Percentiles rank a stretch among this genome's conserved stretches.
These are phyloP conservation scores for Cardamine occulta DNA, from an alignment of 345 rosid species.

Conservation along the genomic window DNA sequence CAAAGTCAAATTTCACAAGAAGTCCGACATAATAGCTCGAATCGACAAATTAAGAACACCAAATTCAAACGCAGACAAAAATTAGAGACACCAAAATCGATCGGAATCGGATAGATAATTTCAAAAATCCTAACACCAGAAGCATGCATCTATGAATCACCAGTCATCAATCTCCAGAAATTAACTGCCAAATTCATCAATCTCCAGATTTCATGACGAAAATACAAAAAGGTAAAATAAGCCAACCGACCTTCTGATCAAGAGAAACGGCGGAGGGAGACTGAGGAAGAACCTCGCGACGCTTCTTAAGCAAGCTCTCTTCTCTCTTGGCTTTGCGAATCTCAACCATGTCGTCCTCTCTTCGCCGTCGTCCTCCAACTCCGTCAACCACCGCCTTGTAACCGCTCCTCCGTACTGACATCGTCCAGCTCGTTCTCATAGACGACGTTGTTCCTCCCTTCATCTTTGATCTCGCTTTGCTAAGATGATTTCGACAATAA, in stretches of 20 bases:
- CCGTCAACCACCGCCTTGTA: constrained; percentile 46
- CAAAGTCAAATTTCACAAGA: too few species aligned
- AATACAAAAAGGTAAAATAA: neutral
- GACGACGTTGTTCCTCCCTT: constrained; percentile 21
- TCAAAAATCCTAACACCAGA: constrained; percentile 6
- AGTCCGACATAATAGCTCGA: constrained; percentile 4
- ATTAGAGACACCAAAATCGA: constrained; percentile 21
- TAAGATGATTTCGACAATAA: constrained; percentile 14
- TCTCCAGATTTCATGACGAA: constrained; percentile 20
- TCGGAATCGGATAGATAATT: constrained; percentile 5
- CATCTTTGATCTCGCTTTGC: constrained; percentile 22
- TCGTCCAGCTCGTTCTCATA: constrained; percentile 32
- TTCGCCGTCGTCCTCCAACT: constrained; percentile 39
- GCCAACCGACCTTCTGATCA: constrained; percentile 39
- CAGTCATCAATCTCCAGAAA: neutral
- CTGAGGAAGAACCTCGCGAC: constrained; percentile 40
- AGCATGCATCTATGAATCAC: constrained; percentile 23
- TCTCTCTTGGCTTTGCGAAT: constrained; percentile 46
- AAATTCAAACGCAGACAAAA: constrained; percentile 1
- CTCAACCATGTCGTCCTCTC: constrained; percentile 44
- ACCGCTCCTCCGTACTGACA: constrained; percentile 42
- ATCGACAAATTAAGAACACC: constrained; percentile 6
- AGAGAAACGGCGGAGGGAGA: constrained; percentile 34
- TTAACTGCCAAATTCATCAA: neutral
- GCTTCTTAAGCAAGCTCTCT: constrained; percentile 46